Evolutionary conservation across 2,329 filamentous ascomycete genomes (phyloP).

Genomic region (Aureobasidium sp.): DNA sequence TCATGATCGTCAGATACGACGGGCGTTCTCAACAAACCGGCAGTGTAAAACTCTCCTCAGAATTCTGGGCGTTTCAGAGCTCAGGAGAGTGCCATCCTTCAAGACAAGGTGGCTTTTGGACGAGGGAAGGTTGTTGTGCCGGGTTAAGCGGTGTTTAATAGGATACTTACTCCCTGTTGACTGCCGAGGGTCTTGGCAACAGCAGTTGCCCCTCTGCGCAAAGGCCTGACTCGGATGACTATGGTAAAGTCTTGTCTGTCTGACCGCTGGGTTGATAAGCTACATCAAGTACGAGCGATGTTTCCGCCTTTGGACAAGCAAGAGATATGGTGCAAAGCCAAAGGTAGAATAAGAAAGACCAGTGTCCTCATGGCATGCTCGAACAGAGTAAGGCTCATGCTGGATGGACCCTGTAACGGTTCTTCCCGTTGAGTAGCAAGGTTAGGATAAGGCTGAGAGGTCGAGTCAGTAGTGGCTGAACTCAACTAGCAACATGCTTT

Average conservation of each 20-base stretch:
- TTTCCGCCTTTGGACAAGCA: neutral
- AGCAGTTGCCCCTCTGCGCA: neutral
- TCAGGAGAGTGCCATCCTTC: neutral
- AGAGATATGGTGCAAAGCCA: neutral
- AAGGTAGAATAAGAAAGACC: neutral
- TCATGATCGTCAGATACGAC: neutral
- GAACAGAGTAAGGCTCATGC: neutral
- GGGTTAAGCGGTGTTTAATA: neutral
- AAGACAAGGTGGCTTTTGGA: neutral
- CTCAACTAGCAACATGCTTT: neutral
- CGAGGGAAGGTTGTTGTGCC: neutral
- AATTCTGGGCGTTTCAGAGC: no score
- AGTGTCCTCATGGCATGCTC: neutral
- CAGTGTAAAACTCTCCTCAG: neutral
- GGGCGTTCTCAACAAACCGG: neutral
- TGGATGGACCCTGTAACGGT: constrained; percentile 4
- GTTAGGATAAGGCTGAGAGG: neutral
- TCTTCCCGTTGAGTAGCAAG: neutral
- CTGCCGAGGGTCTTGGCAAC: neutral
- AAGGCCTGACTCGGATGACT: neutral
- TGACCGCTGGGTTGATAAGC: no score
- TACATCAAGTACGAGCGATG: no score
- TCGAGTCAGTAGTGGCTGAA: constrained; percentile 8
- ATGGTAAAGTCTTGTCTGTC: no score
- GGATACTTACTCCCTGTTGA: neutral